These are phyloP conservation scores for Nothophytophthora sp. DNA, from an alignment of 352 stramenopile genomes.

Conservation along the genomic window DNA sequence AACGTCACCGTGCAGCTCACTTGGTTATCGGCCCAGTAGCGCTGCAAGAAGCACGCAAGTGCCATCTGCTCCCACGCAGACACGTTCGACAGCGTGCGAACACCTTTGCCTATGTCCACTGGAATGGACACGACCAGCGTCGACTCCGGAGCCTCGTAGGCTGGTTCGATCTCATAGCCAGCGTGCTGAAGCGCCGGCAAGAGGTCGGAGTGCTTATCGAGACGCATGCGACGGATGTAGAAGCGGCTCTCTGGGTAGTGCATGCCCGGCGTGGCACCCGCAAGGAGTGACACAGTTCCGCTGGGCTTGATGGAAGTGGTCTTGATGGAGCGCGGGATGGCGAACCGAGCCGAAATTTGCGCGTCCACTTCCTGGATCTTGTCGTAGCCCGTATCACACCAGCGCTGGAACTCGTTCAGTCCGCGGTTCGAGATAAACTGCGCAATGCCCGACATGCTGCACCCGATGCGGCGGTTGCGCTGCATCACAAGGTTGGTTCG, in stretches of 20 bases:
- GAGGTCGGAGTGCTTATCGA: slow-evolving; percentile 85
- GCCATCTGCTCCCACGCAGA: slow-evolving; percentile 93
- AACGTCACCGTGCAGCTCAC: slow-evolving; percentile 95
- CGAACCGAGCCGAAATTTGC: slow-evolving; percentile 68
- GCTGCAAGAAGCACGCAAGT: slow-evolving; percentile 92
- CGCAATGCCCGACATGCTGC: slow-evolving; percentile 92
- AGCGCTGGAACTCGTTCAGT: slow-evolving; percentile 82
- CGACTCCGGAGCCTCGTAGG: slow-evolving; percentile 50
- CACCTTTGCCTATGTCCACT: slow-evolving; percentile 84
- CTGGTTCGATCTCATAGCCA: slow-evolving; percentile 83
- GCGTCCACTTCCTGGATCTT: slow-evolving; percentile 75
- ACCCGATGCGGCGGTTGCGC: slow-evolving; percentile 92
- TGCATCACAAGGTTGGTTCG: slow-evolving; percentile 93
- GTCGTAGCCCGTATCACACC: slow-evolving; percentile 88
- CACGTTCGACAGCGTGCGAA: slow-evolving; percentile 85
- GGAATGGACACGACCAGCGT: slow-evolving; percentile 93
- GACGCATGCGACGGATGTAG: slow-evolving; percentile 91
- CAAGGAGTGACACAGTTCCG: slow-evolving; percentile 92
- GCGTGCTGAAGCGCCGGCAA: slow-evolving; percentile 66
- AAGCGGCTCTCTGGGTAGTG: slow-evolving; percentile 93
- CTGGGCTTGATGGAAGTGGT: slow-evolving; percentile 92
- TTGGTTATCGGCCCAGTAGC: slow-evolving; percentile 95
- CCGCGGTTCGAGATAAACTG: slow-evolving; percentile 88
- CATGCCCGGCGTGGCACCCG: slow-evolving; percentile 92
- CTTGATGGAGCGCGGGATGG: slow-evolving; percentile 91